Percentiles rank a stretch among this genome's conserved stretches.
phyloP scores from a whole-genome alignment of 208 protist species.

The Phytomonas sp. region DNA sequence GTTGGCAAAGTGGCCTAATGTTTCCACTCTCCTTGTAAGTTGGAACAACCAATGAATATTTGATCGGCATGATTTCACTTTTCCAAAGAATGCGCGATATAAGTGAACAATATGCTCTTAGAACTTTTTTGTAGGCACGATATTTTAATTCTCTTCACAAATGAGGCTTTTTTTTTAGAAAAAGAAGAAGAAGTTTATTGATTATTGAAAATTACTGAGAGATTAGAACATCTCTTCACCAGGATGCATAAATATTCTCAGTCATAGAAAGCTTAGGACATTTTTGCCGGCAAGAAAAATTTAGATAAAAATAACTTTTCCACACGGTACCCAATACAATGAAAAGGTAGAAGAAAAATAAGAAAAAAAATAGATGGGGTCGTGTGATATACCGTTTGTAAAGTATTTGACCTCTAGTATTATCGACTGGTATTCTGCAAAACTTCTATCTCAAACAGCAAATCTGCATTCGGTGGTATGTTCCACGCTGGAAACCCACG shows the following conservation, averaged over 20 bases:
- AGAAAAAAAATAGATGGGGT: background rate
- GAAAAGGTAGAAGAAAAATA: no score
- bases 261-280: background rate
- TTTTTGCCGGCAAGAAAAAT: conserved; percentile 3
- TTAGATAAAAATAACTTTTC: conserved; percentile 9
- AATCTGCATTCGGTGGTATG: conserved; percentile 65
- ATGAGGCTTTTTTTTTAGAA: background rate
- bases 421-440: conserved; percentile 41
- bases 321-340: background rate
- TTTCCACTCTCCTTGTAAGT: conserved; percentile 85
- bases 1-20: conserved; percentile 57
- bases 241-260: background rate
- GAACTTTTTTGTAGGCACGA: background rate
- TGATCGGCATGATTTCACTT: conserved; percentile 12
- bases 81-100: background rate
- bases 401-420: conserved; percentile 1
- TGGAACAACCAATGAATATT: conserved; percentile 77
- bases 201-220: background rate
- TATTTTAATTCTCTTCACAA: background rate
- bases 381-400: background rate
- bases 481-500: conserved; percentile 85
- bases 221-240: background rate
- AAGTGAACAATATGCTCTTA: background rate
- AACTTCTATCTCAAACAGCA: conserved; percentile 89
- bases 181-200: background rate